Evolutionary conservation across 2,329 filamentous ascomycete genomes (phyloP).

Genomic region (Hawksworthiomyces lignivorus): DNA sequence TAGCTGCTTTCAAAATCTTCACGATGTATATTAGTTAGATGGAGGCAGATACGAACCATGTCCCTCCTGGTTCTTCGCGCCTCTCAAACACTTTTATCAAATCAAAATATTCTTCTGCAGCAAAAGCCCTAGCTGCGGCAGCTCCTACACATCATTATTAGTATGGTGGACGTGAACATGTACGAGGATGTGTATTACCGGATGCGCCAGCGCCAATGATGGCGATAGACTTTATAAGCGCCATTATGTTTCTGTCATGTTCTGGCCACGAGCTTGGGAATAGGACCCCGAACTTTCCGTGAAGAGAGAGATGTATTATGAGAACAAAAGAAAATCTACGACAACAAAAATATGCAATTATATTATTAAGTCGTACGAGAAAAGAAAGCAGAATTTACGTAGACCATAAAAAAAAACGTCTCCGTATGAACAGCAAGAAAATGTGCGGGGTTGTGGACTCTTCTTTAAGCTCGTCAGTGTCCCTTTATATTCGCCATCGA

Average conservation of each 20-base stretch:
- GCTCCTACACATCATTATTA: conserved; percentile 28
- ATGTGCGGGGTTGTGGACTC: neutral
- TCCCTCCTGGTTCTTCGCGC: conserved; percentile 35
- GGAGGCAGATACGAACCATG: conserved; percentile 29
- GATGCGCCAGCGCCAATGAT: conserved; percentile 14
- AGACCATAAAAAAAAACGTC: too few species aligned
- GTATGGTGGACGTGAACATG: neutral
- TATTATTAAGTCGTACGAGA: neutral
- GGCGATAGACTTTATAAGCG: conserved; percentile 11
- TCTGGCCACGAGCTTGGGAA: too few species aligned
- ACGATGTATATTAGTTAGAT: neutral
- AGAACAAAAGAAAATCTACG: too few species aligned
- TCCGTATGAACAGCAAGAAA: too few species aligned
- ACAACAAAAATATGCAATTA: neutral
- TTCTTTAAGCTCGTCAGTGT: conserved; percentile 1
- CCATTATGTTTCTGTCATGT: neutral
- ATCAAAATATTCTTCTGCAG: conserved; percentile 36
- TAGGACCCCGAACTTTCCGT: too few species aligned
- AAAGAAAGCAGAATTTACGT: neutral
- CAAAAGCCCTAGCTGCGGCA: conserved; percentile 37
- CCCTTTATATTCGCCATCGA: conserved; percentile 1
- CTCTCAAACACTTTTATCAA: conserved; percentile 34
- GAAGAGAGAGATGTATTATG: too few species aligned
- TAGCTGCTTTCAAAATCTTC: neutral
- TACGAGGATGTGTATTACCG: neutral